Percentiles rank a stretch among this genome's conserved stretches.
Conservation (phyloP, 2,329 filamentous ascomycete genomes). For the Chrysosporium queenslandicum region DNA sequence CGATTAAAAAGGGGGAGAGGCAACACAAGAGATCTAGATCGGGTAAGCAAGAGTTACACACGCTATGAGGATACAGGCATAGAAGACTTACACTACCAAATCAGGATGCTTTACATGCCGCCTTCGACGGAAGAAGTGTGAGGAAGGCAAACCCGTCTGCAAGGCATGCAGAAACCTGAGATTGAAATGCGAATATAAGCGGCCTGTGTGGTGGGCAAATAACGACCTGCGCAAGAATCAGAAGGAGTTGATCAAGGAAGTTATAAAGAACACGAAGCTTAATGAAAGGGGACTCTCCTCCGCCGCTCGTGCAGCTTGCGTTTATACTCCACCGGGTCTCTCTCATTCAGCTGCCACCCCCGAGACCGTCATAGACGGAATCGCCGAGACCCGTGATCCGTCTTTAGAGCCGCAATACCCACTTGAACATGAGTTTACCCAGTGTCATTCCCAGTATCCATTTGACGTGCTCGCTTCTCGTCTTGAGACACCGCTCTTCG, state of each 20-base stretch:
- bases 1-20: conserved; percentile 13
- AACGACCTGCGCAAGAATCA: conserved; percentile 72
- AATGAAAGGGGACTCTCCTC: conserved; percentile 63
- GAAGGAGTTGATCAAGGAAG: conserved; percentile 92
- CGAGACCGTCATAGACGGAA: conserved; percentile 60
- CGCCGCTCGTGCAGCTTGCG: conserved; percentile 29
- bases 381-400: conserved; percentile 61
- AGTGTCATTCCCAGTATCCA: conserved; percentile 46
- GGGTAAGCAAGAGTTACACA: conserved; percentile 11
- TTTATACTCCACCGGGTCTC: conserved; percentile 62
- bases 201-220: conserved; percentile 96
- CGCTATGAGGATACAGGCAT: background rate
- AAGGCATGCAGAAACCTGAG: conserved; percentile 61
- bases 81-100: background rate
- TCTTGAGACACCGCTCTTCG: conserved; percentile 47
- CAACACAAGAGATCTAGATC: conserved; percentile 16
- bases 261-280: conserved; percentile 94
- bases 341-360: conserved; percentile 74
- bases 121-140: conserved; percentile 59
- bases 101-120: conserved; percentile 58
- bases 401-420: conserved; percentile 74
- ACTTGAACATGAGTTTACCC: conserved; percentile 55
- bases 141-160: conserved; percentile 56
- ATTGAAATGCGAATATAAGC: conserved; percentile 88
- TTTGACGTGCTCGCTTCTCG: conserved; percentile 36